A percentile compares a stretch with the other conserved stretches of the same genome.
These are phyloP conservation scores for Cyclocybe aegerita DNA, from an alignment of 768 basidiomycete species.

Conservation along the genomic window DNA sequence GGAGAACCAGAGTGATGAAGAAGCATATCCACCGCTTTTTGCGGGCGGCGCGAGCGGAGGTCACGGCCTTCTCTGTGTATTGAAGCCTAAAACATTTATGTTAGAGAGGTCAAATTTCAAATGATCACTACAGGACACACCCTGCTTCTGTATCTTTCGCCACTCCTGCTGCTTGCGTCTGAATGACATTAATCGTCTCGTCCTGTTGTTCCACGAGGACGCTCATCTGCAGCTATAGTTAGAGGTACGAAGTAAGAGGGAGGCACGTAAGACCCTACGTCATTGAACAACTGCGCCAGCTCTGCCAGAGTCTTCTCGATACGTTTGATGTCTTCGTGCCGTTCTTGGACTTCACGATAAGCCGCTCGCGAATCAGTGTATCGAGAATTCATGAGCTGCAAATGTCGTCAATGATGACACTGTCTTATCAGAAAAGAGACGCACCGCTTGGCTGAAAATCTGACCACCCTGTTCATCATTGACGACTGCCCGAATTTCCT, in stretches of 20 bases:
- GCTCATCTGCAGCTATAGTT: conserved; percentile 71
- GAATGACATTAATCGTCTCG: conserved; percentile 81
- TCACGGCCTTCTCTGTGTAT: conserved; percentile 86
- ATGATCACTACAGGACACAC: conserved; percentile 39
- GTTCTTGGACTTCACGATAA: conserved; percentile 95
- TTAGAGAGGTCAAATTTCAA: background rate
- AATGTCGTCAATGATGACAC: conserved; percentile 5
- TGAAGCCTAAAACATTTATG: conserved; percentile 51
- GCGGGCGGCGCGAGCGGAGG: conserved; percentile 82
- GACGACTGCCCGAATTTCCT: conserved; percentile 85
- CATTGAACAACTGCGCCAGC: conserved; percentile 94
- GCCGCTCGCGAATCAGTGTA: conserved; percentile 87
- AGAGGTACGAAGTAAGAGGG: background rate
- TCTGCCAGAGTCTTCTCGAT: conserved; percentile 93
- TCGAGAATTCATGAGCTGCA: conserved; percentile 85
- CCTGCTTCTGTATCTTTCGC: conserved; percentile 86
- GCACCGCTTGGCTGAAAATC: conserved; percentile 87
- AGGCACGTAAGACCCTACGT: conserved; percentile 50
- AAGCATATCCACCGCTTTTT: conserved; percentile 99
- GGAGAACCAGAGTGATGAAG: conserved; percentile 63
- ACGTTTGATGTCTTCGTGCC: conserved; percentile 93
- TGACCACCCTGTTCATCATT: conserved; percentile 81
- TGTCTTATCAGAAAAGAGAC: conserved; percentile 13
- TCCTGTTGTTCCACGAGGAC: conserved; percentile 94
- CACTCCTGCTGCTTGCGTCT: conserved; percentile 70